These are phyloP conservation scores for Hylodesmum podocarpum DNA, from an alignment of 306 rosid species.

Conservation along the genomic window DNA sequence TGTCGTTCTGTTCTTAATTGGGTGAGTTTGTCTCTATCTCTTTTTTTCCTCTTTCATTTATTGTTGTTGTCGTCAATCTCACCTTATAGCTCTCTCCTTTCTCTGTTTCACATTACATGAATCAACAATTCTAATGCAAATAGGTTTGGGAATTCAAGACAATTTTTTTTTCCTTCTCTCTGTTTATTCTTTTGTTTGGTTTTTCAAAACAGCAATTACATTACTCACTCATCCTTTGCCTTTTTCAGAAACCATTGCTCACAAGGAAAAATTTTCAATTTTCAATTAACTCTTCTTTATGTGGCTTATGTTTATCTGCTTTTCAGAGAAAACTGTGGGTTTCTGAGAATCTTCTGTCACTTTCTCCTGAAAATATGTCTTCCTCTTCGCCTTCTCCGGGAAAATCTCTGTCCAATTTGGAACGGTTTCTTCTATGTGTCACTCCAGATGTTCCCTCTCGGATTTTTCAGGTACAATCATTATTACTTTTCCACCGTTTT, in stretches of 20 bases:
- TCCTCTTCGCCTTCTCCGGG: not conserved
- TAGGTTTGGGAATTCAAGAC: too few species aligned
- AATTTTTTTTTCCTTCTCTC: too few species aligned
- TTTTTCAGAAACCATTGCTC: not conserved
- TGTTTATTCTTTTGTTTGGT: not conserved
- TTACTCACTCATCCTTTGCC: not conserved
- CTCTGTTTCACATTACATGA: not conserved
- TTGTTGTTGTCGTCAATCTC: not conserved
- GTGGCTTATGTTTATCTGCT: not conserved
- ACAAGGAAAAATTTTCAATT: not conserved
- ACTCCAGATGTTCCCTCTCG: constrained; percentile 62
- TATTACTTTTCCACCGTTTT: not conserved
- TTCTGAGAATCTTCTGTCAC: not conserved
- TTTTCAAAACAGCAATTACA: not conserved
- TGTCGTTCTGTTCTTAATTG: too few species aligned
- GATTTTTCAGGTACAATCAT: constrained; percentile 61
- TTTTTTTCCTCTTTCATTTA: not conserved
- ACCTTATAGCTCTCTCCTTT: not conserved
- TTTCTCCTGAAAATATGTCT: constrained; percentile 36
- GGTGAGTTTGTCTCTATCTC: not conserved
- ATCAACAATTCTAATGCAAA: not conserved
- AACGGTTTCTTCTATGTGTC: constrained; percentile 57
- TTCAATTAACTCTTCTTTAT: not conserved
- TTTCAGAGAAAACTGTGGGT: not conserved
- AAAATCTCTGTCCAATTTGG: constrained; percentile 46